Evolutionary conservation across 805 yeast genomes (phyloP).

Genomic region (Zygosaccharomyces lentus): DNA sequence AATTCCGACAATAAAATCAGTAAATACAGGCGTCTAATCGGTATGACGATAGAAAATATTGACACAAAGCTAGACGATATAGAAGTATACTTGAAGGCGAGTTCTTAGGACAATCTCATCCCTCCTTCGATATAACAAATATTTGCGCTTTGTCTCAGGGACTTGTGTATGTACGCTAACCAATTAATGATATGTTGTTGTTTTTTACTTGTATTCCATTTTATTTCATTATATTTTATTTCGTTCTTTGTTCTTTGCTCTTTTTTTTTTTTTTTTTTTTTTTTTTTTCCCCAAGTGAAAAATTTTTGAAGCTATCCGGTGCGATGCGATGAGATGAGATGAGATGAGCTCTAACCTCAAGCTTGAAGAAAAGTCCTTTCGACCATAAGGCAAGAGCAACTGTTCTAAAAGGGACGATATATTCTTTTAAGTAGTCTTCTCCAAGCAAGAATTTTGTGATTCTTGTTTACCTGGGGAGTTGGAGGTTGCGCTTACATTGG

Average conservation of each 20-base stretch:
- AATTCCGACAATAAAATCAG: conserved; percentile 55
- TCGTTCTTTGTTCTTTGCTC: background rate
- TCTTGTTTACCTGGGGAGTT: background rate
- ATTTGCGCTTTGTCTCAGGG: background rate
- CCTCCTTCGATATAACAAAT: background rate
- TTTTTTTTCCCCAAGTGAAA: conserved; percentile 6
- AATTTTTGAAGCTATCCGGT: conserved; percentile 14
- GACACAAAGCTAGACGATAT: conserved; percentile 81
- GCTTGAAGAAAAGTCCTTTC: background rate
- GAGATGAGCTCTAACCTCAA: conserved; percentile 20
- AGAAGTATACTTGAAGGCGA: conserved; percentile 39
- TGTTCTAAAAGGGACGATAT: background rate
- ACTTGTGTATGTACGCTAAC: background rate
- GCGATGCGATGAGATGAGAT: conserved; percentile 28
- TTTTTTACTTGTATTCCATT: background rate
- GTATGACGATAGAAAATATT: conserved; percentile 71
- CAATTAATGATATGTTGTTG: conserved; percentile 3
- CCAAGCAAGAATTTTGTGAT: background rate
- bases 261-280: conserved; percentile 4
- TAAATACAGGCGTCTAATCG: conserved; percentile 78
- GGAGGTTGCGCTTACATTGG: background rate
- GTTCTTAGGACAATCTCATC: conserved; percentile 5
- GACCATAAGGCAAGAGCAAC: background rate
- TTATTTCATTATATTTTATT: background rate
- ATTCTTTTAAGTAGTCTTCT: background rate